Evolutionary conservation across 352 stramenopile species (phyloP), one percentile per base, ranked within the genome.

Genomic region (Globisporangium iwayamae): DNA sequence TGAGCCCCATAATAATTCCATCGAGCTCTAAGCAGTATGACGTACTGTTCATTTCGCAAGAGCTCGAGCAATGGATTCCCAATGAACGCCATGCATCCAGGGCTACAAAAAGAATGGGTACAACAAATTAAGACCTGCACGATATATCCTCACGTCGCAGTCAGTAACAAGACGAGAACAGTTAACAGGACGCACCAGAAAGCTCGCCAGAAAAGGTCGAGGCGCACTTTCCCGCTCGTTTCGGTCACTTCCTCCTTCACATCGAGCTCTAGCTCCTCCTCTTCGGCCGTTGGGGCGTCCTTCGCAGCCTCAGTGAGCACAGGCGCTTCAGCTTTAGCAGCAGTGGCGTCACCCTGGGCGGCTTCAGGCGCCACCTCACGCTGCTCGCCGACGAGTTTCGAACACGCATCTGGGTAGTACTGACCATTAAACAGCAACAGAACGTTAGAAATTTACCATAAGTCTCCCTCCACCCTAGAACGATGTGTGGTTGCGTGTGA

Each of bases 201-300:
- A 11, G 86, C 86, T 60, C 86, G 79, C 83, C 84, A 94, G 60
- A 82, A 90, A 50, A 94, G 70, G 22, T 91, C 74, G n/a, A 94
- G 56, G 18, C 75, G 73, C 48, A 90, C 70, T 50, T 91, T 93
- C 38, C 70, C 73, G 11, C 32, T 54, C 25, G 65, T 46, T 22
- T 58, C 56, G 8, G 69, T 57, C 36, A 66, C 55, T 55, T 82
- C 71, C 43, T 74, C 64, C 43, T 77, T 78, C n/a, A 81, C 65
- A 28, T 83, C 68, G 30, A 78, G 54, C 30, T 70, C 67, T 11
- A 77, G 48, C 41, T 76, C 70, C 6, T 81, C 62, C 11, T 60
- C 66, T 11, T 58, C 70, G 63, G 70, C 55, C 1, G 32, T 57
- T 20, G 38, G 30, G 3, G 30, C 25, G 14, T 38, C 22, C 9